phyloP scores from a whole-genome alignment of 2,329 filamentous ascomycete genomes.

The Ceratocystis cacaofunesta region DNA sequence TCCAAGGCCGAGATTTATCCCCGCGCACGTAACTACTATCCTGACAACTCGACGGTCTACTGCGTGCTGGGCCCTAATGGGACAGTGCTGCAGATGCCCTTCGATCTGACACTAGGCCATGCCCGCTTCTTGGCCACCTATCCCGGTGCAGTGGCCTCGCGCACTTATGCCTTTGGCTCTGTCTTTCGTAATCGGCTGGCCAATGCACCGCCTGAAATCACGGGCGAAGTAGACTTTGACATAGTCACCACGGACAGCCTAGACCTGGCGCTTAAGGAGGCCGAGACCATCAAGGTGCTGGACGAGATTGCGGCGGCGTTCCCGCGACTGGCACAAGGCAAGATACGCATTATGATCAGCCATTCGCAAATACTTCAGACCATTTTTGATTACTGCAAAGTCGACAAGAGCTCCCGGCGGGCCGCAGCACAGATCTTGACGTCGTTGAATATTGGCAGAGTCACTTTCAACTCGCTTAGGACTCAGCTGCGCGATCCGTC shows the following conservation, averaged over 20 bases:
- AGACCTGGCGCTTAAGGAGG: constrained; percentile 78
- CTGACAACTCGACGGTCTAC: constrained; percentile 45
- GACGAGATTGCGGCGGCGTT: constrained; percentile 79
- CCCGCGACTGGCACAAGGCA: constrained; percentile 52
- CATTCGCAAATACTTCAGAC: constrained; percentile 75
- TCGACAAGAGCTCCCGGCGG: constrained; percentile 52
- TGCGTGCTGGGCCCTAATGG: constrained; percentile 70
- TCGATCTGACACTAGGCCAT: constrained; percentile 78
- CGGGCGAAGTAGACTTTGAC: constrained; percentile 90
- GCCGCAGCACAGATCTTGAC: constrained; percentile 71
- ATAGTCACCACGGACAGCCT: constrained; percentile 72
- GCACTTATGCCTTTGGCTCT: constrained; percentile 73
- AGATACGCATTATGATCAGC: constrained; percentile 81
- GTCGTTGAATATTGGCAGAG: constrained; percentile 68
- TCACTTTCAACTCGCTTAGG: constrained; percentile 70
- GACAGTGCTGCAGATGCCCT: constrained; percentile 84
- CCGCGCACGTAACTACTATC: constrained; percentile 60
- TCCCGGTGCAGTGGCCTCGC: constrained; percentile 44
- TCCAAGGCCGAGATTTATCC: constrained; percentile 66
- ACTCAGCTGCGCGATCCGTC: constrained; percentile 66
- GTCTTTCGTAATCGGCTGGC: constrained; percentile 70
- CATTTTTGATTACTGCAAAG: constrained; percentile 80
- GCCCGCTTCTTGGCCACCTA: constrained; percentile 70
- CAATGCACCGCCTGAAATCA: constrained; percentile 67
- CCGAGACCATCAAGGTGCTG: constrained; percentile 82